Evolutionary conservation across 306 rosid species (phyloP).

Genomic region (Macrotyloma uniflorum): DNA sequence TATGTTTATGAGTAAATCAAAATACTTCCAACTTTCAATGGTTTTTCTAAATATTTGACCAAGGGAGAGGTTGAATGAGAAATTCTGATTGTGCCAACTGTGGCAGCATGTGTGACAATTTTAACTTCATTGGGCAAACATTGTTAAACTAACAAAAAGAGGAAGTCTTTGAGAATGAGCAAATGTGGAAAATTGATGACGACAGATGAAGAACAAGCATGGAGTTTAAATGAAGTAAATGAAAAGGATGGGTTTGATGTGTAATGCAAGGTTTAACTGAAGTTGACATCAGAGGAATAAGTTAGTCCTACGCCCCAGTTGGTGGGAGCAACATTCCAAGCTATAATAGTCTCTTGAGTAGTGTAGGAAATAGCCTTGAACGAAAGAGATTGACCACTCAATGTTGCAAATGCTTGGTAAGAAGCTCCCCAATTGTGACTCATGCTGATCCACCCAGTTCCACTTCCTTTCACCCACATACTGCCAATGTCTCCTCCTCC

Average conservation of each 20-base stretch:
- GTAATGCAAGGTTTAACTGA: slow-evolving; percentile 37
- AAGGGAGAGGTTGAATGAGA: neutral
- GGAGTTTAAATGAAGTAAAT: neutral
- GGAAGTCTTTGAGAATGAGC: slow-evolving; percentile 3
- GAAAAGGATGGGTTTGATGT: neutral
- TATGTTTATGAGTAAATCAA: neutral
- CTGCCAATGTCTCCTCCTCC: slow-evolving; percentile 80
- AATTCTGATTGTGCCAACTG: neutral
- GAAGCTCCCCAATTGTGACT: slow-evolving; percentile 99
- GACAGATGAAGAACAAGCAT: slow-evolving; percentile 20
- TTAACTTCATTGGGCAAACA: neutral
- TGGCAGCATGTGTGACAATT: neutral
- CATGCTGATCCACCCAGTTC: slow-evolving; percentile 75
- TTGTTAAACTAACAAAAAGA: slow-evolving; percentile 13
- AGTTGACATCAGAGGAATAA: slow-evolving; percentile 61
- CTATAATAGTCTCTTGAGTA: slow-evolving; percentile 58
- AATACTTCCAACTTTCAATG: neutral
- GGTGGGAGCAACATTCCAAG: slow-evolving; percentile 71
- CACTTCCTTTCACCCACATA: slow-evolving; percentile 86
- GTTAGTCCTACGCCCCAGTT: slow-evolving; percentile 70
- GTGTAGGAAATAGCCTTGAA: slow-evolving; percentile 76
- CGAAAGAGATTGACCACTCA: slow-evolving; percentile 72
- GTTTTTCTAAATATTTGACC: neutral
- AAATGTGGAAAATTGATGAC: slow-evolving; percentile 26
- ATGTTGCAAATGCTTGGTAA: slow-evolving; percentile 80